Base-by-base conservation (phyloP, 371 early-diverging fungal genomes). In the Apophysomyces elegans region DNA sequence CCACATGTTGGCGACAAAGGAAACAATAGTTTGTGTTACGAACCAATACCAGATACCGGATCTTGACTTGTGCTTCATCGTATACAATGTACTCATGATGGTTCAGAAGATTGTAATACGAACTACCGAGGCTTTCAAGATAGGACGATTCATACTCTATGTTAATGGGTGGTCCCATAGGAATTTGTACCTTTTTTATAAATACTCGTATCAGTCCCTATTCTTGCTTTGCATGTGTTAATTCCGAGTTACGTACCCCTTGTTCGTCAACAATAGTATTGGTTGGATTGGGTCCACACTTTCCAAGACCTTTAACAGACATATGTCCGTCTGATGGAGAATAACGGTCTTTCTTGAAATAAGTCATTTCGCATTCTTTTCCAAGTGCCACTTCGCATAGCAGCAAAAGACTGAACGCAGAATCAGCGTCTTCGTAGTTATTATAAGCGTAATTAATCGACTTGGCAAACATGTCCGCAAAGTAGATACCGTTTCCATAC, bases 351-450 rank as follows among this genome's bases (percentile, higher is more conserved):
- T 8, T n/a, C 5, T 62, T 59, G 18, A 62, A 18, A 16, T 64
- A 56, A 1, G 32, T 26, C 41, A 54, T n/a, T 39, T 77, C 77
- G 58, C 75, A 67, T 11, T 62, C 69, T 1, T 77, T 47, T 2
- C 88, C 90, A 1, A 88, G 70, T 0, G 88, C 85, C 7, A 88
- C 88, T 62, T 88, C 90, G 60, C 86, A 88, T 4, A 89, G 64
- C 13, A 88, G 62, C 26, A 88, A 58, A 18, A 81, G 37, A 5
- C 56, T 64, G 54, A 75, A 79, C 26, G 68, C 64, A 7, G 67
- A 63, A 26, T 61, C 36, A 14, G 6, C 36, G 38, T 58, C 36
- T 9, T 62, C 58, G 4, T 41, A 37, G 4, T 62, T 70, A 32
- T 59, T 58, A 44, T 65, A 35, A 12, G 76, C 60, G 66, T 86